Percentiles rank a stretch among this genome's conserved stretches.
Conservation (phyloP, 768 basidiomycete species). For the Hericium coralloides region DNA sequence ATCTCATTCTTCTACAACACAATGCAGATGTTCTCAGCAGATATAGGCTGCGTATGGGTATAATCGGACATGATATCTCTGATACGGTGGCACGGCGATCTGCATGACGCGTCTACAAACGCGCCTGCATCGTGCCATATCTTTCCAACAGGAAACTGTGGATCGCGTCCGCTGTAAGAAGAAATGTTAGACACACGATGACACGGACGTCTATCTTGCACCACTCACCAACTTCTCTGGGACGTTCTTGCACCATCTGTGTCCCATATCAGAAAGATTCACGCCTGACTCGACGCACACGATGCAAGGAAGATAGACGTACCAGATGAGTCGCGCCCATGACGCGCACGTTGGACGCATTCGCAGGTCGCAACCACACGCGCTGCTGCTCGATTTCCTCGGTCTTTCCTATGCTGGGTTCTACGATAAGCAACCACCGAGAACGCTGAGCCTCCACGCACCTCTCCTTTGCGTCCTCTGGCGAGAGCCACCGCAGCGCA, state of each 20-base stretch:
- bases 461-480: conserved; percentile 27
- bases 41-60: too few relatives aligned
- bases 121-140: neutral
- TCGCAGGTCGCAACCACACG: conserved; percentile 26
- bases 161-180: conserved; percentile 7
- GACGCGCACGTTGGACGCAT: conserved; percentile 25
- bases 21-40: too few relatives aligned
- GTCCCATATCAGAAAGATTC: neutral
- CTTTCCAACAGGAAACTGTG: conserved; percentile 7
- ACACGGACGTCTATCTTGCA: neutral
- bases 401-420: conserved; percentile 4
- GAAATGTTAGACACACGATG: neutral
- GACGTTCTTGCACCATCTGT: conserved; percentile 12
- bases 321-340: conserved; percentile 23
- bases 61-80: too few relatives aligned
- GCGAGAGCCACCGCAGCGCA: conserved; percentile 49
- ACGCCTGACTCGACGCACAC: neutral
- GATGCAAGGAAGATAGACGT: neutral
- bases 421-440: neutral
- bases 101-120: neutral
- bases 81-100: too few relatives aligned
- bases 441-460: conserved; percentile 16
- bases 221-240: conserved; percentile 11
- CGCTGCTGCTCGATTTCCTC: conserved; percentile 8
- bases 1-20: too few relatives aligned